These are phyloP conservation scores for Terfezia boudieri DNA, from an alignment of 495 filamentous ascomycete genomes.

Conservation along the genomic window DNA sequence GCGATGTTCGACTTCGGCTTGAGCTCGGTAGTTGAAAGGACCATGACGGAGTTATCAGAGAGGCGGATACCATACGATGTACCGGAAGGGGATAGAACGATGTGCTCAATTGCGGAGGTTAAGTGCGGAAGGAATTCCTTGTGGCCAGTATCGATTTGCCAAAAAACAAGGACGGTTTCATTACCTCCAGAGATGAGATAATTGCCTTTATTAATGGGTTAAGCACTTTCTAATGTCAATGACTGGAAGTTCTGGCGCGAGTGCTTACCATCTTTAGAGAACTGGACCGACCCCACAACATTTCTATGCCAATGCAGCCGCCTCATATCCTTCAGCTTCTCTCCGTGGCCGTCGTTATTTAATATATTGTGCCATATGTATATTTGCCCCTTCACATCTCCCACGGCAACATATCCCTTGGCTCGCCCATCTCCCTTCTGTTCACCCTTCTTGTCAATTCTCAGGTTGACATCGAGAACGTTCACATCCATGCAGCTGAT, in stretches of 20 bases:
- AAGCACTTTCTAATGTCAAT: not conserved
- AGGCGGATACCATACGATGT: constrained; percentile 61
- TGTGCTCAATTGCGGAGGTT: constrained; percentile 54
- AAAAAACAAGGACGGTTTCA: constrained; percentile 80
- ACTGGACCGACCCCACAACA: constrained; percentile 57
- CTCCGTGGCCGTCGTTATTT: constrained; percentile 15
- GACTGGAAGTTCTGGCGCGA: too few relatives aligned
- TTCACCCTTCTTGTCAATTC: constrained; percentile 11
- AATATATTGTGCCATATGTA: constrained; percentile 51
- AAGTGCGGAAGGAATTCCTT: constrained; percentile 72
- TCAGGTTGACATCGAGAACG: constrained; percentile 17
- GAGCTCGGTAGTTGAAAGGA: constrained; percentile 73
- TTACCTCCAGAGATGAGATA: constrained; percentile 83
- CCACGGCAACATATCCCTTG: constrained; percentile 46
- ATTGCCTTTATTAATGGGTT: constrained; percentile 40
- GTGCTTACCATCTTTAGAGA: constrained; percentile 66
- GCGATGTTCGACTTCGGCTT: constrained; percentile 56
- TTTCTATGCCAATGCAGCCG: constrained; percentile 83
- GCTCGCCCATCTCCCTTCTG: constrained; percentile 11
- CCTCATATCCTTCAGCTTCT: constrained; percentile 19
- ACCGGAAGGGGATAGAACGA: constrained; percentile 58
- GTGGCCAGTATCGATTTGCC: constrained; percentile 73
- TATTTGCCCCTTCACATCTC: constrained; percentile 50
- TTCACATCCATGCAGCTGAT: constrained; percentile 35
- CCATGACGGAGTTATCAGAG: constrained; percentile 73